These are phyloP conservation scores for Mantamonas sphyraenae DNA, from an alignment of 78 protist genomes.

Conservation along the genomic window DNA sequence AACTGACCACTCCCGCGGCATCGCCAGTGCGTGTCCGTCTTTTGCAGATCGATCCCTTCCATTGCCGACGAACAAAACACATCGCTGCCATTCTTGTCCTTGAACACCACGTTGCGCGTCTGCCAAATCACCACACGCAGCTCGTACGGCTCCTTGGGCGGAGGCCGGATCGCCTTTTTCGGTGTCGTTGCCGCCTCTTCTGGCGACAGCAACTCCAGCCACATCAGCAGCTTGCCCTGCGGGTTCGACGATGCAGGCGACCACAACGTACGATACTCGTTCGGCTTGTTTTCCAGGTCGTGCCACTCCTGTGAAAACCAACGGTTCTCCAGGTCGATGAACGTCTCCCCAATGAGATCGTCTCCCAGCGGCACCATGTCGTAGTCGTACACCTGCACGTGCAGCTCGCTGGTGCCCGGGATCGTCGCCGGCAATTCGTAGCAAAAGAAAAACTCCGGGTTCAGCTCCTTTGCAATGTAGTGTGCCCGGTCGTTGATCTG, in stretches of 20 bases:
- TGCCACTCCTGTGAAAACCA: conserved; percentile 5
- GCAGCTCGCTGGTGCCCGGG: conserved; percentile 8
- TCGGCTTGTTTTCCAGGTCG: conserved; percentile 8
- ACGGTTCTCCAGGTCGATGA: conserved; percentile 12
- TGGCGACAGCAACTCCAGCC: conserved; percentile 12
- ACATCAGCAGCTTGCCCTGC: conserved; percentile 17
- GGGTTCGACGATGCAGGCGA: conserved; percentile 3
- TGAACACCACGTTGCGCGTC: conserved; percentile 7
- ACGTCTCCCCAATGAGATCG: conserved; percentile 16
- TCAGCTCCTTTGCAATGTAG: background rate
- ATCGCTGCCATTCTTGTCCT: conserved; percentile 17
- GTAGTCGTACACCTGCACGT: background rate
- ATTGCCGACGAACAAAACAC: conserved; percentile 16
- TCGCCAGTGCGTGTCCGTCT: conserved; percentile 34
- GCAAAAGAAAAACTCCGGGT: conserved; percentile 1
- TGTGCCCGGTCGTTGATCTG: conserved; percentile 5
- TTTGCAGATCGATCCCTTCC: conserved; percentile 24
- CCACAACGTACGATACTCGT: conserved; percentile 14
- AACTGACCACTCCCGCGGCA: conserved; percentile 23
- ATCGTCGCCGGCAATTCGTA: conserved; percentile 12
- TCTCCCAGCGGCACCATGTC: background rate
- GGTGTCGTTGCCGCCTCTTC: conserved; percentile 9
- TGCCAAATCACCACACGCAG: background rate
- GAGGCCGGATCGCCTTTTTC: background rate
- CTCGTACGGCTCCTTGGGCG: background rate